phyloP scores from a whole-genome alignment of 805 yeast genomes.

The Schizosaccharomyces lindneri region DNA sequence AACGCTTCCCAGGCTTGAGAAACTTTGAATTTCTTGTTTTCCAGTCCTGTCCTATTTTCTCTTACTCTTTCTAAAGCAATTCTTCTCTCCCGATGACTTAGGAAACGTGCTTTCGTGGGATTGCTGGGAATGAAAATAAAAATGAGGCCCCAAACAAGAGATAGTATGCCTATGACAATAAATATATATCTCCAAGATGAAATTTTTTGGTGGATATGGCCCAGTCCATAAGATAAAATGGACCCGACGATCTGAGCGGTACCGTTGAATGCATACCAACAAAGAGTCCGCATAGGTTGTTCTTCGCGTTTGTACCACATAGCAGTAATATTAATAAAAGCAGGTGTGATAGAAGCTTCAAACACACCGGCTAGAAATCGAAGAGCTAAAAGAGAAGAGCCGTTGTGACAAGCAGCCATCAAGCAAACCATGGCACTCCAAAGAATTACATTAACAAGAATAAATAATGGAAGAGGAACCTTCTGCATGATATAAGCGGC shows the following conservation, averaged over 20 bases:
- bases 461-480: conserved; percentile 30
- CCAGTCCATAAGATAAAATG: conserved; percentile 24
- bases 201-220: conserved; percentile 12
- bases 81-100: conserved; percentile 19
- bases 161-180: conserved; percentile 28
- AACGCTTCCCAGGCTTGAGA: conserved; percentile 25
- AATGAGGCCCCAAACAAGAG: conserved; percentile 22
- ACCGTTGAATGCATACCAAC: conserved; percentile 15
- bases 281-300: conserved; percentile 28
- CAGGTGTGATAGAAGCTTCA: conserved; percentile 27
- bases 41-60: conserved; percentile 26
- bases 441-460: conserved; percentile 23
- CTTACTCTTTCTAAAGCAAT: conserved; percentile 25
- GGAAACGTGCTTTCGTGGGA: conserved; percentile 21
- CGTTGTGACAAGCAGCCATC: conserved; percentile 25
- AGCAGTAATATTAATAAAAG: conserved; percentile 30
- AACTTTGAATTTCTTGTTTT: conserved; percentile 25
- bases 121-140: conserved; percentile 25
- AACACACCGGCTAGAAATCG: conserved; percentile 26
- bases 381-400: conserved; percentile 22
- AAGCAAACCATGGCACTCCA: conserved; percentile 37
- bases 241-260: conserved; percentile 23
- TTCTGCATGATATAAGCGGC: conserved; percentile 24
- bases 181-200: conserved; percentile 30
- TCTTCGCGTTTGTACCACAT: conserved; percentile 29